Percentiles rank a stretch among this genome's conserved stretches.
Evolutionary conservation across 306 rosid genomes (phyloP).

Genomic region (Arachis hypogaea): DNA sequence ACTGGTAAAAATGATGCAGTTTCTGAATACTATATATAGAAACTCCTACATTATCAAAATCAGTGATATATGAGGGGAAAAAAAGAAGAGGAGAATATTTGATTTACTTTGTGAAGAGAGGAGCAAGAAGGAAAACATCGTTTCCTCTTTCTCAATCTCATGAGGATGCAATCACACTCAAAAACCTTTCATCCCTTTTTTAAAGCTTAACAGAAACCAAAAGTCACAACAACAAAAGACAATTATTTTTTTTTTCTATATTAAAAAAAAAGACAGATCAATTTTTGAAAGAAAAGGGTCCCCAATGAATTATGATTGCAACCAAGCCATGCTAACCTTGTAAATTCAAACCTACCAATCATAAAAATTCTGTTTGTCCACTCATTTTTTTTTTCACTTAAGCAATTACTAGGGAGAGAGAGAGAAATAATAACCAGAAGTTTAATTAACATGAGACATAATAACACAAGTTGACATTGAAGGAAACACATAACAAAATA

Average conservation of each 20-base stretch:
- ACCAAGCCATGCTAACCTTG: slow-evolving; percentile 55
- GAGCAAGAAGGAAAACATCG: slow-evolving; percentile 88
- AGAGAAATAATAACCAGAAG: background rate
- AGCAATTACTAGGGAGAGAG: slow-evolving; percentile 43
- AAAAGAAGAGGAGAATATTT: background rate
- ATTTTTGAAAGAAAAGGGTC: slow-evolving; percentile 45
- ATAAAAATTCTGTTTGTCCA: slow-evolving; percentile 45
- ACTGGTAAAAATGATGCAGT: background rate
- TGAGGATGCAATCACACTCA: slow-evolving; percentile 55
- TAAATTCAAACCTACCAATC: slow-evolving; percentile 57
- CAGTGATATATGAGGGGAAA: background rate
- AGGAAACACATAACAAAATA: slow-evolving; percentile 36
- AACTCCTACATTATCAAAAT: slow-evolving; percentile 32
- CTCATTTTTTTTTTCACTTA: slow-evolving; percentile 34
- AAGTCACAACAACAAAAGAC: background rate
- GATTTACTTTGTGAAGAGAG: slow-evolving; percentile 72
- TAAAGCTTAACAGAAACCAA: slow-evolving; percentile 47
- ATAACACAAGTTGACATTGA: slow-evolving; percentile 30
- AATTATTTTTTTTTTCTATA: background rate
- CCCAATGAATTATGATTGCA: slow-evolving; percentile 55
- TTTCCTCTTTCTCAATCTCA: slow-evolving; percentile 86
- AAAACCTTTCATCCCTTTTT: slow-evolving; percentile 37
- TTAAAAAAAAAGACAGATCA: slow-evolving; percentile 29
- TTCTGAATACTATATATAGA: slow-evolving; percentile 8
- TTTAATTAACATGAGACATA: slow-evolving; percentile 20